These are phyloP conservation scores for Penicillium crustosum DNA, from an alignment of 2,329 filamentous ascomycete species.

Conservation along the genomic window DNA sequence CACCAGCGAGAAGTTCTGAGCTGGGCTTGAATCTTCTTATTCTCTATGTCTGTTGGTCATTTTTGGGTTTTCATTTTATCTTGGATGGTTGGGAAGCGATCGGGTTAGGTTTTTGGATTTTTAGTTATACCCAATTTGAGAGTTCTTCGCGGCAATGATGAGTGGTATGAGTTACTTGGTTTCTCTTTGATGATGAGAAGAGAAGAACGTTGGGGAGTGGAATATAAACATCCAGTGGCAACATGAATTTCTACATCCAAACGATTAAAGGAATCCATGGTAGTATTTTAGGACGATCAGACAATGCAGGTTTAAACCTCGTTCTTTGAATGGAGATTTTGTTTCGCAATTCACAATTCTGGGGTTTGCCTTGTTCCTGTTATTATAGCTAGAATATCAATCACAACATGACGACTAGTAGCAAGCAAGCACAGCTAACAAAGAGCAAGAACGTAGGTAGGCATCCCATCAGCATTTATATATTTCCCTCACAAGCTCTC, in stretches of 20 bases:
- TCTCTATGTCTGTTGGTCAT: background rate
- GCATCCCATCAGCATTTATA: too few species aligned
- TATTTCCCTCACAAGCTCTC: too few species aligned
- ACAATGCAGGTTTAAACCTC: too few species aligned
- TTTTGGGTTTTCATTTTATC: background rate
- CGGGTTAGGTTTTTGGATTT: background rate
- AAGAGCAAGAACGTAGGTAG: too few species aligned
- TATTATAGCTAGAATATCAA: too few species aligned
- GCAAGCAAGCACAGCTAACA: too few species aligned
- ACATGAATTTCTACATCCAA: background rate
- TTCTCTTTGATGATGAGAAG: background rate
- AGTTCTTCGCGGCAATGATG: background rate
- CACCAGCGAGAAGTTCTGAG: conserved; percentile 45
- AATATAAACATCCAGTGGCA: background rate
- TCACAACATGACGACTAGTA: too few species aligned
- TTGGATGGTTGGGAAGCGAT: conserved; percentile 1
- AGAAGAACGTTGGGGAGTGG: too few species aligned
- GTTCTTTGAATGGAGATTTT: too few species aligned
- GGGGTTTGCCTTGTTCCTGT: too few species aligned
- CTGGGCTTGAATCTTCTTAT: conserved; percentile 10
- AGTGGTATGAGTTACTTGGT: background rate
- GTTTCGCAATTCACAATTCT: too few species aligned
- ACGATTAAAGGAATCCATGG: background rate
- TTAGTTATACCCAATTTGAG: conserved; percentile 16
- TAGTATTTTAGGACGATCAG: background rate